These are phyloP conservation scores for Fusarium sp. DNA, from an alignment of 2,329 filamentous ascomycete species.

Conservation along the genomic window DNA sequence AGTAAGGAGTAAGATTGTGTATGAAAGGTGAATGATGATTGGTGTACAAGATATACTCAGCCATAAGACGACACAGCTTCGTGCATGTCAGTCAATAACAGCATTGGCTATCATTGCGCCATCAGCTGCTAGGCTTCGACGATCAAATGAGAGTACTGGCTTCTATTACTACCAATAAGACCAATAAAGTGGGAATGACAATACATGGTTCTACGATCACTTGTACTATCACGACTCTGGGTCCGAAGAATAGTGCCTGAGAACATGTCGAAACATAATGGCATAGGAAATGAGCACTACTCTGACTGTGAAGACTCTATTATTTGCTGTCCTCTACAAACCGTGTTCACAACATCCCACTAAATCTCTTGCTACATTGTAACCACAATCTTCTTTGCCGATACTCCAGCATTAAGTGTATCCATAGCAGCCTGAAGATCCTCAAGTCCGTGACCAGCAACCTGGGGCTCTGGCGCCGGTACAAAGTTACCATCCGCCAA, in stretches of 20 bases:
- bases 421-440: constrained; percentile 11
- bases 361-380: not conserved
- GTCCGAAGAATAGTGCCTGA: not conserved
- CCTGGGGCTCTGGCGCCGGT: not conserved
- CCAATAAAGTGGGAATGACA: rapidly evolving
- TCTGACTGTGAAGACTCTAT: not conserved
- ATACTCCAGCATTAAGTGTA: constrained; percentile 5
- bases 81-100: not conserved
- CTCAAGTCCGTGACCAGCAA: constrained; percentile 8
- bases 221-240: not conserved
- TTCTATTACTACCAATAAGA: not conserved
- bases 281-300: not conserved
- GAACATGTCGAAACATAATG: not conserved
- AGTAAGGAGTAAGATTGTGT: not conserved
- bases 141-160: too few relatives aligned
- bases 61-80: too few relatives aligned
- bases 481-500: constrained; percentile 10
- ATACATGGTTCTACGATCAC: not conserved
- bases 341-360: not conserved
- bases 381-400: constrained; percentile 15
- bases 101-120: not conserved
- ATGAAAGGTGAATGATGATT: rapidly evolving
- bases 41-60: not conserved
- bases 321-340: not conserved
- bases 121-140: not conserved